phyloP scores from a whole-genome alignment of 768 basidiomycete genomes.

The Mycena pura region DNA sequence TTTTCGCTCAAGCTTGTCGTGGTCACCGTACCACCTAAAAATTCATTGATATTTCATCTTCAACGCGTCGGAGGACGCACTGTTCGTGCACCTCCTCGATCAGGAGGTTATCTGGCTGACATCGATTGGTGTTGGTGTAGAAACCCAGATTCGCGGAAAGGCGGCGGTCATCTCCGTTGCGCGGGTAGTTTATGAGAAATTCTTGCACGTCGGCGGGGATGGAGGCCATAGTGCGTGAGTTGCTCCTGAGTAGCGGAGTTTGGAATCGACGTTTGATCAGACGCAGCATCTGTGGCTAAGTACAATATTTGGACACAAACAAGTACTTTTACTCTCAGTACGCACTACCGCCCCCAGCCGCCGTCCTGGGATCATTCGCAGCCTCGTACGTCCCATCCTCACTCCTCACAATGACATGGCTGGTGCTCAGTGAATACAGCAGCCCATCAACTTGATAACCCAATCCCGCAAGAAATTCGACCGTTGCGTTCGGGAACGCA shows the following conservation, averaged over 20 bases:
- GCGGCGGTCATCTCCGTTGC: constrained; percentile 43
- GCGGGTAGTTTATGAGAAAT: constrained; percentile 64
- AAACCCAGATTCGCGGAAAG: constrained; percentile 62
- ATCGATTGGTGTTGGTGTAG: constrained; percentile 62
- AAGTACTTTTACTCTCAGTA: background rate
- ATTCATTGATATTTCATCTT: background rate
- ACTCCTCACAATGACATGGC: constrained; percentile 16
- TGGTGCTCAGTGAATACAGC: background rate
- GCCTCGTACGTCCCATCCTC: constrained; percentile 18
- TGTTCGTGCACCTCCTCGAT: constrained; percentile 69
- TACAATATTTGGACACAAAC: background rate
- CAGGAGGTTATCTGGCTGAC: constrained; percentile 64
- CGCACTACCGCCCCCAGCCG: constrained; percentile 3
- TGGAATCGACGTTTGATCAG: constrained; percentile 12
- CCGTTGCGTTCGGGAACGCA: constrained; percentile 24
- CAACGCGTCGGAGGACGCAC: constrained; percentile 42
- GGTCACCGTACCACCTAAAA: constrained; percentile 69
- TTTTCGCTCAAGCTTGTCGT: constrained; percentile 64
- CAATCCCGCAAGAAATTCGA: constrained; percentile 22
- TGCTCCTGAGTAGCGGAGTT: background rate
- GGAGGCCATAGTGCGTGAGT: constrained; percentile 39
- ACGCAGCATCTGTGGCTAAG: background rate
- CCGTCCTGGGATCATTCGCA: constrained; percentile 19
- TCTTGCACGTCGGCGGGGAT: constrained; percentile 63
- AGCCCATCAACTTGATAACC: constrained; percentile 15